Base-by-base conservation (phyloP, 139 green algal genomes). In the Volvox reticuliferus region DNA sequence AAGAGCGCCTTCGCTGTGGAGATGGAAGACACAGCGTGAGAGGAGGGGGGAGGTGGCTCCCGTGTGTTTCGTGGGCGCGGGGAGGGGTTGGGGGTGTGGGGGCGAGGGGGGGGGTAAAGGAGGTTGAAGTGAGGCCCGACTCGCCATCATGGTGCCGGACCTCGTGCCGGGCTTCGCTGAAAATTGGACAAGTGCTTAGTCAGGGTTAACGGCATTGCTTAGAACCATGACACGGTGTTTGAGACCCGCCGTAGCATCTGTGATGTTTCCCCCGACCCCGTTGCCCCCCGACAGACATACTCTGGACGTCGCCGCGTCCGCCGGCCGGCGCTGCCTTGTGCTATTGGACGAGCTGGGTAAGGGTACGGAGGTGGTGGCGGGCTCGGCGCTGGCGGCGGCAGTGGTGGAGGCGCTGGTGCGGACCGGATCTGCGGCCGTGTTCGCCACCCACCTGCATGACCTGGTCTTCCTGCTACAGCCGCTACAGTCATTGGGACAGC, bases 261-360 rank as follows among this genome's bases (percentile, higher is more conserved):
- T n/a, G n/a, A n/a, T n/a, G n/a, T n/a, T n/a, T n/a, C n/a, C n/a
- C n/a, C n/a, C n/a, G n/a, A n/a, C n/a, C n/a, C n/a, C n/a, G n/a
- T n/a, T n/a, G n/a, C n/a, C n/a, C 28, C 80, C 63, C 12, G 32
- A 55, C 67, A 89, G 83, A 28, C 28, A 68, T 65, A 89, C 83
- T 24, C 83, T 89, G 68, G 28, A 17, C 1, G 68, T 80, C 33
- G 68, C 83, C 16, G 67, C 67, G 1, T 32, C 79, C 44, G n/a
- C n/a, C 14, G 73, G 82, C 82, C 63, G 30, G 28, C 36, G 91
- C 37, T 95, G 91, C 12, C 94, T 99, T 28, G 96, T 99, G 79
- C 93, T 98, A 69, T 67, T 99, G 63, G 98, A 99, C 83, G 98
- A 99, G 95, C 95, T 99, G 86, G 97, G 97, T 50, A 99, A 99